Conservation (phyloP, 2,329 filamentous ascomycete genomes). For the Triangularia verruculosa region DNA sequence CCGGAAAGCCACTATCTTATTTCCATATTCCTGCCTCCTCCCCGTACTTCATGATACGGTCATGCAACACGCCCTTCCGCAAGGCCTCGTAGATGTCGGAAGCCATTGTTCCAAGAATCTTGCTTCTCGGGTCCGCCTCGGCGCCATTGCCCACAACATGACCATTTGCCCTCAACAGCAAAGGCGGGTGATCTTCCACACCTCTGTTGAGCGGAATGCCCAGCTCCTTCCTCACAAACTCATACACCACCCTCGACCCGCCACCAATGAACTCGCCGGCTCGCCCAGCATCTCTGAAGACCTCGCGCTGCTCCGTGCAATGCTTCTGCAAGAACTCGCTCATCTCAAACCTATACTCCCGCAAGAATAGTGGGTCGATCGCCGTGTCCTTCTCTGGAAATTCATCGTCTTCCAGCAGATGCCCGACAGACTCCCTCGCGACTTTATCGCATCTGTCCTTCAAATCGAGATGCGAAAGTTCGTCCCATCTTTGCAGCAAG, state of each 20-base stretch:
- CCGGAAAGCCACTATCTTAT: background rate
- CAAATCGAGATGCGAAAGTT: slow-evolving; percentile 26
- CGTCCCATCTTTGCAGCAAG: slow-evolving; percentile 25
- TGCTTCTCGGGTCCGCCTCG: slow-evolving; percentile 39
- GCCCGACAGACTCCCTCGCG: slow-evolving; percentile 20
- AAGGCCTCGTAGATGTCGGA: slow-evolving; percentile 66
- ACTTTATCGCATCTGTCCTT: slow-evolving; percentile 14
- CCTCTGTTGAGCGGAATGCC: slow-evolving; percentile 28
- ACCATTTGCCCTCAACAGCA: slow-evolving; percentile 15
- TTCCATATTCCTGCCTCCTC: slow-evolving; percentile 45
- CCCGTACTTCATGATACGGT: slow-evolving; percentile 66
- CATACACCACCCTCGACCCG: slow-evolving; percentile 26
- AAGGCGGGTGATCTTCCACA: slow-evolving; percentile 29
- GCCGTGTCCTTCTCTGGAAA: background rate
- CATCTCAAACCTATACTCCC: background rate
- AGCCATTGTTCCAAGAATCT: slow-evolving; percentile 56
- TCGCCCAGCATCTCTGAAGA: slow-evolving; percentile 1
- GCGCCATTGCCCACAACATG: slow-evolving; percentile 40
- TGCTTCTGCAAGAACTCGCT: background rate
- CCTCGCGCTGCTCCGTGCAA: slow-evolving; percentile 15
- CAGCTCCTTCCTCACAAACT: slow-evolving; percentile 28
- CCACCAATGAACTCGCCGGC: slow-evolving; percentile 18
- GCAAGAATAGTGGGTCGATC: background rate
- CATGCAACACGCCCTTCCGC: slow-evolving; percentile 65
- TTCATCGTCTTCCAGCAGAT: slow-evolving; percentile 13